phyloP scores from a whole-genome alignment of 345 rosid species.

The Rhodomyrtus tomentosa region DNA sequence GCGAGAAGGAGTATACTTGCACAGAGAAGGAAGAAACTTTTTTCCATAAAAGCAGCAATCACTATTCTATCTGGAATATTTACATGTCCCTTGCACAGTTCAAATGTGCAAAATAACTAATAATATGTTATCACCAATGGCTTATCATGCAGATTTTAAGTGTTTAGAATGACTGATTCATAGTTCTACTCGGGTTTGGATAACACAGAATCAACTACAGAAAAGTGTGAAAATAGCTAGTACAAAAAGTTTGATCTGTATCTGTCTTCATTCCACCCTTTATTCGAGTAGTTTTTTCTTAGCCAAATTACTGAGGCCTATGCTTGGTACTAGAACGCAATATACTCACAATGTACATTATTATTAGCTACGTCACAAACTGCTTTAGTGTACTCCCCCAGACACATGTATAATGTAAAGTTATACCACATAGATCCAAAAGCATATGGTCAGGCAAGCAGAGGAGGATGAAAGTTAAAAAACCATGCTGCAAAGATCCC shows the following conservation, averaged over 20 bases:
- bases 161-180: neutral
- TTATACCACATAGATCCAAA: neutral
- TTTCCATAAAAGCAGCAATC: neutral
- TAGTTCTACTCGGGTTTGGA: neutral
- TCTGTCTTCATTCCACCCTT: too few species aligned
- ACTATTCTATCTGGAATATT: neutral
- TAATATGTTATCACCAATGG: neutral
- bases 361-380: constrained; percentile 44
- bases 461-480: neutral
- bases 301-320: too few species aligned
- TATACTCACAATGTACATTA: constrained; percentile 23
- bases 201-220: neutral
- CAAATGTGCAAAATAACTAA: neutral
- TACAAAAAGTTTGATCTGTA: too few species aligned
- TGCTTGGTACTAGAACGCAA: neutral
- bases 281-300: too few species aligned
- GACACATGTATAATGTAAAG: rapidly evolving
- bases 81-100: neutral
- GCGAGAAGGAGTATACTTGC: neutral
- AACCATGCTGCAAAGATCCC: neutral
- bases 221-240: neutral
- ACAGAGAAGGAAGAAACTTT: neutral
- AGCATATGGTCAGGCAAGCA: neutral
- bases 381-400: rapidly evolving
- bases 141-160: neutral